Evolutionary conservation across 164 flowering plant species (phyloP), one percentile per base, ranked within the genome.

Genomic region (Berberis vulgaris): DNA sequence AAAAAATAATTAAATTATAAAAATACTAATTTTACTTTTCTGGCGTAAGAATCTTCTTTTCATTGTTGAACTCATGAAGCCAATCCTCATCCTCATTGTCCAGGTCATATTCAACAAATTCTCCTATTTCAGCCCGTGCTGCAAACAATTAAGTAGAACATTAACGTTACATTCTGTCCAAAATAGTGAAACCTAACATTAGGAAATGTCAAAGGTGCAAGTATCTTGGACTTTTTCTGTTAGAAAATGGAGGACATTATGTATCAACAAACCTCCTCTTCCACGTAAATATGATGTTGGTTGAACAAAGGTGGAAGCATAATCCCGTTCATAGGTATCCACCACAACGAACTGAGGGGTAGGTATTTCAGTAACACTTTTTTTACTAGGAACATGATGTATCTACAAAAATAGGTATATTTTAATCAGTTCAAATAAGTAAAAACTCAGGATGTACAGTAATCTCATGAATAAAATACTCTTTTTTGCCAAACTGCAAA

Each of bases 1-100:
- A 26, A 26, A 26, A 26, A 26, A 26, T 26, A 26, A 26, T 26
- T 26, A 8, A 41, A 45, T 0, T 47, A 38, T 45, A 6, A 57
- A 41, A 8, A 9, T 43, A n/a, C 7, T 38, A 6, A 63, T 42
- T 12, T 80, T 83, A 88, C 97, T 77, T 87, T 71, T 95, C 99
- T 53, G 94, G 77, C 40, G 77, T 4, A 57, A 95, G 84, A 63
- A 70, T 76, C 75, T 77, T 83, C 70, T 77, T 72, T 67, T 85
- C 96, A 60, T 71, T 75, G 76, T 91, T 86, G 70, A 82, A 79
- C 61, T 87, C 89, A 56, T 77, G 60, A 69, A 91, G 86, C 99
- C 99, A 91, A 70, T 95, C 99, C 67, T 95, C 97, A 64, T 95
- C 99, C 78, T 91, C 97, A 59, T 86, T 89, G 77, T 95, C 97